Evolutionary conservation across 805 yeast genomes (phyloP), one percentile per base, ranked within the genome.

Genomic region (Candida namnaoensis): DNA sequence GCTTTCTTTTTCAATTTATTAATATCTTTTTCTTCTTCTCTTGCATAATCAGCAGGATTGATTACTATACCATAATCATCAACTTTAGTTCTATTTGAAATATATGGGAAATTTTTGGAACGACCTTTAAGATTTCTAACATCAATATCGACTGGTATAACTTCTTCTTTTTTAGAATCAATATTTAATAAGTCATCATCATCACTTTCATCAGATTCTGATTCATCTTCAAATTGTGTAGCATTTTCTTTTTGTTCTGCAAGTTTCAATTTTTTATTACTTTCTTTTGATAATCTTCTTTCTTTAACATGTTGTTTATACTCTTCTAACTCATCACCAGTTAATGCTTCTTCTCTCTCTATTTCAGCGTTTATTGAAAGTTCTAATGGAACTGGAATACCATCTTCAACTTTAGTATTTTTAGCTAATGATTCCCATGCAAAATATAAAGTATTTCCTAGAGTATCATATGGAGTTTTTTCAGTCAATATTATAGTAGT

Each of bases 41-140:
- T 64, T 30, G 68, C 72, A 52, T 80, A 83, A 50, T 81, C 82
- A 34, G 77, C 74, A 36, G 72, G 72, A 46, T 82, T 80, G 19
- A 90, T 79, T 2, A 80, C 62, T 42, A 78, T 81, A 28, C 99
- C 99, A 58, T 91, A 93, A 49, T 91, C 97, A 56, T 93, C 98
- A 38, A 71, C 65, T 48, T 83, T 77, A 24, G 73, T 65, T 50
- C 76, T 75, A 38, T 69, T 72, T 1, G 74, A 72, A 34, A 76
- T 64, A 50, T 67, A 83, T 11, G 96, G 98, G 54, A 91, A 93
- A 85, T 84, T 82, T 36, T 71, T 75, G 58, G 68, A 47, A 32
- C 56, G 44, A 10, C 50, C 50, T 28, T 54, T 59, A 14, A 53
- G 51, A 26, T 54, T 56, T 15, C 57, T 49, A 4, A 58, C 59